phyloP scores from a whole-genome alignment of 2,329 filamentous ascomycete genomes.

The Colletotrichum australisinense region DNA sequence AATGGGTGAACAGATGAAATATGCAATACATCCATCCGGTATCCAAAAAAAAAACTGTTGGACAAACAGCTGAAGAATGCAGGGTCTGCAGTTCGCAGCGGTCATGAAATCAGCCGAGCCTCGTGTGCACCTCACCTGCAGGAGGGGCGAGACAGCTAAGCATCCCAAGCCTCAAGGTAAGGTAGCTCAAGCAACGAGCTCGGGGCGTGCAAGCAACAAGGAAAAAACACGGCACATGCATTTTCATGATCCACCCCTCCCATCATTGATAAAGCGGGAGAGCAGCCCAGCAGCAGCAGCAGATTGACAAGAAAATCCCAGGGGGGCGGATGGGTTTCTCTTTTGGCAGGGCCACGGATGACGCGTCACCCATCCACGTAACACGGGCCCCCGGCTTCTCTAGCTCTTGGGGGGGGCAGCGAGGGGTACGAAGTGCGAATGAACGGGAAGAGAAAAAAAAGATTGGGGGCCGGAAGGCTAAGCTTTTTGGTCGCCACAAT shows the following conservation, averaged over 20 bases:
- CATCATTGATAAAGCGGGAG: neutral
- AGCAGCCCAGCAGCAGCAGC: neutral
- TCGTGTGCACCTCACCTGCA: neutral
- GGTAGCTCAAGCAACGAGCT: neutral
- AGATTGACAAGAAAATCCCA: neutral
- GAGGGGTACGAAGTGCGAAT: neutral
- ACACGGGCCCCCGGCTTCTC: conserved; percentile 17
- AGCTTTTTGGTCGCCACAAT: conserved; percentile 24
- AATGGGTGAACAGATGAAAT: neutral
- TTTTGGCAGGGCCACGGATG: neutral
- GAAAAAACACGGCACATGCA: neutral
- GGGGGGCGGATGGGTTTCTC: neutral
- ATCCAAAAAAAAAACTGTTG: neutral
- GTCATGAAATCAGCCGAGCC: neutral
- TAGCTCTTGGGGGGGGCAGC: neutral
- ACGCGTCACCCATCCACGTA: conserved; percentile 28
- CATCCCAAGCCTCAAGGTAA: neutral
- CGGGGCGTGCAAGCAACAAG: neutral
- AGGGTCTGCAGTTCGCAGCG: neutral
- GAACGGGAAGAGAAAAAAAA: neutral
- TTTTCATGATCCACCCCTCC: neutral
- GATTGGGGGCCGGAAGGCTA: conserved; percentile 25
- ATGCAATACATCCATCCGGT: neutral
- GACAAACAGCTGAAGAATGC: neutral
- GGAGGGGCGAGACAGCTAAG: neutral